Evolutionary conservation across 2,329 filamentous ascomycete genomes (phyloP), one percentile per base, ranked within the genome.

Genomic region (Apiospora malaysiana): DNA sequence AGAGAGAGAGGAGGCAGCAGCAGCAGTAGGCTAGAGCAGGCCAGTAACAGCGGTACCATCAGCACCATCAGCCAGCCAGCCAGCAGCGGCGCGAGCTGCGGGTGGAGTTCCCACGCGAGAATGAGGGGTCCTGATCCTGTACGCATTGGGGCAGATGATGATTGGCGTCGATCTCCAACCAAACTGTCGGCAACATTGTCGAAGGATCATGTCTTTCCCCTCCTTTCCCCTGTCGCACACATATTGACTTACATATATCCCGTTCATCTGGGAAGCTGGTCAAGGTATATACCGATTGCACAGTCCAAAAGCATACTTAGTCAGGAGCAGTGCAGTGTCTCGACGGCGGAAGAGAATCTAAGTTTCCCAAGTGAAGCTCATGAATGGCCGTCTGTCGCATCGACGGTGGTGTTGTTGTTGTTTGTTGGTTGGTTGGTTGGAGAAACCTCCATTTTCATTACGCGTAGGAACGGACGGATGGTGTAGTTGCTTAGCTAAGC

Each of bases 111-210:
- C 56, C 56, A 63, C 56, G 56, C 56, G 56, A 63, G 56, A 63
- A 63, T 40, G 32, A 63, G 56, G 56, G 56, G 32, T 63, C 56
- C 51, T 63, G 56, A 63, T 63, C 56, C 56, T 40, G 56, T 63
- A 40, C 27, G 16, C 9, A 21, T 59, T 32, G 51, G 47, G 16
- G 37, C 25, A 32, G 51, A 59, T 59, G 51, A 59, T 59, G 27
- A 59, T 32, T 63, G 56, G 56, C 56, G 56, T 63, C 56, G 32
- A 63, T 63, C 56, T 63, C 56, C 56, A 63, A 63, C 56, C 56
- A 63, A 63, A 63, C 56, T 40, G 56, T 63, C 56, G 56, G 56
- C 56, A 32, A 63, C 27, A n/a, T 32, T 18, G 21, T 37, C 18
- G 27, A 63, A 16, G 32, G 8, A 23, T 9, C 32, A 63, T n/a